phyloP scores from a whole-genome alignment of 257 asterid genomes.

The Ilex asprella region DNA sequence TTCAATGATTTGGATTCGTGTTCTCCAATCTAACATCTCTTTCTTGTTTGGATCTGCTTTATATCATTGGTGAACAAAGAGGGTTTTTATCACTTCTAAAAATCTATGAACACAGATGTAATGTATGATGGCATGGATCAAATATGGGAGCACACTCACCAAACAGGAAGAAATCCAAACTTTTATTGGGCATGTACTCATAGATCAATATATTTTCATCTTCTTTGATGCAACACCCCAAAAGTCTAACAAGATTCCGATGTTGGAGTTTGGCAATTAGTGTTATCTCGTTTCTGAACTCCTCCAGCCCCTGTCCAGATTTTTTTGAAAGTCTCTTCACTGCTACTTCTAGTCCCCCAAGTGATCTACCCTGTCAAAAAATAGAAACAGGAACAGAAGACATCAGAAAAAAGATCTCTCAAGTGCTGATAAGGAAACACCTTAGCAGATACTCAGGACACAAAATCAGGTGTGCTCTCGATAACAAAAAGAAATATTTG shows the following conservation, averaged over 20 bases:
- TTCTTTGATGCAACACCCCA: constrained; percentile 30
- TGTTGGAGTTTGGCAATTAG: constrained; percentile 40
- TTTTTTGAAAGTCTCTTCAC: constrained; percentile 36
- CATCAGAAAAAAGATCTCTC: too few species aligned
- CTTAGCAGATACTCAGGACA: too few species aligned
- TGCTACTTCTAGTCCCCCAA: constrained; percentile 35
- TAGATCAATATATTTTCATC: too few species aligned
- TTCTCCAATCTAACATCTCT: constrained; percentile 25
- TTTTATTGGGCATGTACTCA: too few species aligned
- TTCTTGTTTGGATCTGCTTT: constrained; percentile 19
- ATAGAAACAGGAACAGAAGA: neutral
- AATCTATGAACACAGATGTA: neutral
- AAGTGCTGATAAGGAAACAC: too few species aligned
- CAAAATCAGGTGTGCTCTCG: too few species aligned
- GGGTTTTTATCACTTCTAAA: neutral
- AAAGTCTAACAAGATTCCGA: constrained; percentile 32
- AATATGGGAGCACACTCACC: constrained; percentile 20
- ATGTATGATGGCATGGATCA: neutral
- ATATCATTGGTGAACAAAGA: too few species aligned
- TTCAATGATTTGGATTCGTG: constrained; percentile 28
- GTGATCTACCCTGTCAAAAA: constrained; percentile 23
- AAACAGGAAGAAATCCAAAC: constrained; percentile 35
- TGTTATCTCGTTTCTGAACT: constrained; percentile 32
- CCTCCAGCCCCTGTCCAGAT: constrained; percentile 38
- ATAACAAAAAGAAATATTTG: too few species aligned